Evolutionary conservation across 2,329 filamentous ascomycete genomes (phyloP).

Genomic region (Annulohypoxylon truncatum): DNA sequence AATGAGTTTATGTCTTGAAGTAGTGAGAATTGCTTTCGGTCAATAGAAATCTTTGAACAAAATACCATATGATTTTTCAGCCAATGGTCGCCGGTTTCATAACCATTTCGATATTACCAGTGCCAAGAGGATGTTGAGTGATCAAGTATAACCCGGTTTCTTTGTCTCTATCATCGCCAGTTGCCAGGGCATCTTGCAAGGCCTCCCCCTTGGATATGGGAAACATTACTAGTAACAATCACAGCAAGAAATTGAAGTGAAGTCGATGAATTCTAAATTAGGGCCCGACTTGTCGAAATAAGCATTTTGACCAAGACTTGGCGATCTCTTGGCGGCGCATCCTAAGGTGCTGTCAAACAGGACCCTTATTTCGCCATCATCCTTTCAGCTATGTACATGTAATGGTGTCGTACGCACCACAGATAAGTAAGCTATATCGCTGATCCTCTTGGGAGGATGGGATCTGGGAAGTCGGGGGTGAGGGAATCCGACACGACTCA

Average conservation of each 20-base stretch:
- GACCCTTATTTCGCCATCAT: slow-evolving; percentile 29
- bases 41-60: slow-evolving; percentile 24
- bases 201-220: not conserved
- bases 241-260: slow-evolving; percentile 3
- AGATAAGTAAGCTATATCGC: not conserved
- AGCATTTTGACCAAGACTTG: slow-evolving; percentile 49
- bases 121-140: not conserved
- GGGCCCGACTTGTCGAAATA: slow-evolving; percentile 39
- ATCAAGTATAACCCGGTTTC: not conserved
- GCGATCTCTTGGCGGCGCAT: slow-evolving; percentile 47
- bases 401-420: slow-evolving; percentile 3
- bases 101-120: not conserved
- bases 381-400: slow-evolving; percentile 11
- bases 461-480: not conserved
- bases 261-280: slow-evolving; percentile 7
- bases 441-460: slow-evolving; percentile 8
- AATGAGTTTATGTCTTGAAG: slow-evolving; percentile 4
- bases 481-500: not conserved
- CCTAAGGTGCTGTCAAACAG: slow-evolving; percentile 23
- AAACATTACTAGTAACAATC: not conserved
- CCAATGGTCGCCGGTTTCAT: not conserved
- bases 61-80: slow-evolving; percentile 4
- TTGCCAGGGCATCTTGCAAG: not conserved
- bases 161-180: not conserved
- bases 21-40: slow-evolving; percentile 10